Evolutionary conservation across 2,329 filamentous ascomycete genomes (phyloP).

Genomic region (Aspergillus sp.): DNA sequence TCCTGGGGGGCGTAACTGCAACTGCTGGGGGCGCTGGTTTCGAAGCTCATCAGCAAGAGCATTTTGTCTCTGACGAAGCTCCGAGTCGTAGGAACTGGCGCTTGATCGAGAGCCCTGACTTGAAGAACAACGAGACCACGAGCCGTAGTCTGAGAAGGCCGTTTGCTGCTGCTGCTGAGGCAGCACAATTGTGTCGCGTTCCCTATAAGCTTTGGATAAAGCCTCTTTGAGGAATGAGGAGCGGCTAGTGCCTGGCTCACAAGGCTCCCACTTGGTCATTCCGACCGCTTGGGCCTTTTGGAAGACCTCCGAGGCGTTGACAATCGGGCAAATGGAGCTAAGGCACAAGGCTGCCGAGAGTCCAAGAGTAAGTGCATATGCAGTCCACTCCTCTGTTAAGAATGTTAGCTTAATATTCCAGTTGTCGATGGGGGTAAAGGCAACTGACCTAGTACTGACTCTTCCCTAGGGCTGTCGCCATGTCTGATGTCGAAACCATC

Average conservation of each 20-base stretch:
- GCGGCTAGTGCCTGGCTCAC: conserved; percentile 43
- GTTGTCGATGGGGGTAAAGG: not conserved
- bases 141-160: conserved; percentile 7
- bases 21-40: conserved; percentile 15
- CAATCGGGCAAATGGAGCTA: conserved; percentile 35
- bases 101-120: not conserved
- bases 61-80: conserved; percentile 24
- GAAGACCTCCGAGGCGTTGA: conserved; percentile 44
- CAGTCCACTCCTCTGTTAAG: conserved; percentile 55
- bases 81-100: conserved; percentile 5
- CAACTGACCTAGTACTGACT: conserved; percentile 47
- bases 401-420: conserved; percentile 11
- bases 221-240: conserved; percentile 58
- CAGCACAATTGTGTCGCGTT: conserved; percentile 14
- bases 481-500: conserved; percentile 49
- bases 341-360: conserved; percentile 53
- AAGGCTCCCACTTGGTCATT: conserved; percentile 54
- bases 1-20: conserved; percentile 6
- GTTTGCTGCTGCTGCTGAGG: not conserved
- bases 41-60: conserved; percentile 31
- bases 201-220: conserved; percentile 56
- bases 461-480: conserved; percentile 39
- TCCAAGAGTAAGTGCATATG: conserved; percentile 56
- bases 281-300: conserved; percentile 49
- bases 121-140: conserved; percentile 1